These are phyloP conservation scores for Phyllosticta paracitricarpa DNA, from an alignment of 2,329 filamentous ascomycete genomes.

Conservation along the genomic window DNA sequence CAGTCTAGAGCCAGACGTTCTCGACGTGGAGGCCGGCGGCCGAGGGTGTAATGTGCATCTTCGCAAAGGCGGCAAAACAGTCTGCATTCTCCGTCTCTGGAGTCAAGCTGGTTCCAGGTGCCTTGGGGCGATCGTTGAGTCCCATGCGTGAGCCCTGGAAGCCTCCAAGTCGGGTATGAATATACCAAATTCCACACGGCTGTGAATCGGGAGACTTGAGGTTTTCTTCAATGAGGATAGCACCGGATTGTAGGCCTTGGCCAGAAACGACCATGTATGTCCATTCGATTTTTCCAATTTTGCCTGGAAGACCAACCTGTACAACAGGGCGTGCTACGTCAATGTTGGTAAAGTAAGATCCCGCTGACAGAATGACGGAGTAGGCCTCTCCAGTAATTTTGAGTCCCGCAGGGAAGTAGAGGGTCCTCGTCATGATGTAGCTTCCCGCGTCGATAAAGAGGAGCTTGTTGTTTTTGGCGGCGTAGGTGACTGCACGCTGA, in stretches of 20 bases:
- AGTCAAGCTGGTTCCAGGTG: constrained; percentile 48
- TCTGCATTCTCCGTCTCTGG: constrained; percentile 42
- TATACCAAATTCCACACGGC: constrained; percentile 71
- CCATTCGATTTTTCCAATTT: constrained; percentile 58
- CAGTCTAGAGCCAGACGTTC: constrained; percentile 87
- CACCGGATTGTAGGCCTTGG: constrained; percentile 55
- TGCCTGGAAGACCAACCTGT: constrained; percentile 54
- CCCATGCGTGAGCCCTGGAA: constrained; percentile 69
- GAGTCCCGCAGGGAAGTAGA: constrained; percentile 56
- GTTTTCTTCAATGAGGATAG: constrained; percentile 65
- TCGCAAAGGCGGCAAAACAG: constrained; percentile 62
- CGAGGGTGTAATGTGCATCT: constrained; percentile 39
- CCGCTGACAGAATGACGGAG: constrained; percentile 71
- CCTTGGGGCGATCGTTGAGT: constrained; percentile 67
- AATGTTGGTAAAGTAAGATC: constrained; percentile 41
- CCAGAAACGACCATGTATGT: constrained; percentile 64
- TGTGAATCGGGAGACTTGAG: constrained; percentile 45
- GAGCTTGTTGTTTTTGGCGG: constrained; percentile 42
- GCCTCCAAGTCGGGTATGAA: constrained; percentile 76
- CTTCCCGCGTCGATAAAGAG: constrained; percentile 50
- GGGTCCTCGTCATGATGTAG: constrained; percentile 45
- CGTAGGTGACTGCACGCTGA: constrained; percentile 60
- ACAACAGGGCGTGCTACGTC: constrained; percentile 53
- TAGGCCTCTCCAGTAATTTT: constrained; percentile 78
- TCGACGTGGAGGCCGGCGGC: constrained; percentile 62